Conservation (phyloP, 2,329 filamentous ascomycete species). For the Paracoccidioides lutzii region DNA sequence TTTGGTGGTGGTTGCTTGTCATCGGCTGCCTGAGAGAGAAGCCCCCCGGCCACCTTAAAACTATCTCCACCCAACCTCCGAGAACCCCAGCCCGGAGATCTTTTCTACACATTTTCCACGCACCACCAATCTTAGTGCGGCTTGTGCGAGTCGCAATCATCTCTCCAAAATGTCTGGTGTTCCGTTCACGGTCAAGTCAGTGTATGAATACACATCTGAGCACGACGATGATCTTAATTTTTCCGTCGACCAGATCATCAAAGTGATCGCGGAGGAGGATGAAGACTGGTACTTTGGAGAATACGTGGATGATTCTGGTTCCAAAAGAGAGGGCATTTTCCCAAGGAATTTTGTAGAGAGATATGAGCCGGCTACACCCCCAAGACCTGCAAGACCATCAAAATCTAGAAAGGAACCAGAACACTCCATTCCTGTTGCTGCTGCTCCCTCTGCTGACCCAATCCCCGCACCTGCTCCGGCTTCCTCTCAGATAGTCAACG, state of each 20-base stretch:
- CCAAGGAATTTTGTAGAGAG: constrained; percentile 95
- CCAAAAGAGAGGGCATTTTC: constrained; percentile 74
- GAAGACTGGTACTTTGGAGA: constrained; percentile 87
- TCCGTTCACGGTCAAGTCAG: constrained; percentile 85
- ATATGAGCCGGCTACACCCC: constrained; percentile 82
- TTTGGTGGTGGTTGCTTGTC: background rate
- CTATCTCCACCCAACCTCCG: background rate
- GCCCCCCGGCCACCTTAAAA: background rate
- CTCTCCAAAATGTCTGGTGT: constrained; percentile 49
- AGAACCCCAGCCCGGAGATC: background rate
- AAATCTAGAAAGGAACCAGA: constrained; percentile 54
- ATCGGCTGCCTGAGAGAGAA: background rate
- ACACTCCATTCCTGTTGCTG: constrained; percentile 24
- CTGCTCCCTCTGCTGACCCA: constrained; percentile 13
- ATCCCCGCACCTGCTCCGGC: constrained; percentile 21
- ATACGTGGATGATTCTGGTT: constrained; percentile 64
- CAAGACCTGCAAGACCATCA: constrained; percentile 59
- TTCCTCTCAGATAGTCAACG: constrained; percentile 21
- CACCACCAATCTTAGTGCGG: constrained; percentile 11
- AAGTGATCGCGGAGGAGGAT: constrained; percentile 84
- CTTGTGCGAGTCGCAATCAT: constrained; percentile 15
- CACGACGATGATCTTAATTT: constrained; percentile 96
- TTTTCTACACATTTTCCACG: background rate
- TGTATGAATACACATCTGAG: constrained; percentile 85
- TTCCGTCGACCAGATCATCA: constrained; percentile 73